Evolutionary conservation across 768 basidiomycete genomes (phyloP).

Genomic region (Ephemerocybe angulata): DNA sequence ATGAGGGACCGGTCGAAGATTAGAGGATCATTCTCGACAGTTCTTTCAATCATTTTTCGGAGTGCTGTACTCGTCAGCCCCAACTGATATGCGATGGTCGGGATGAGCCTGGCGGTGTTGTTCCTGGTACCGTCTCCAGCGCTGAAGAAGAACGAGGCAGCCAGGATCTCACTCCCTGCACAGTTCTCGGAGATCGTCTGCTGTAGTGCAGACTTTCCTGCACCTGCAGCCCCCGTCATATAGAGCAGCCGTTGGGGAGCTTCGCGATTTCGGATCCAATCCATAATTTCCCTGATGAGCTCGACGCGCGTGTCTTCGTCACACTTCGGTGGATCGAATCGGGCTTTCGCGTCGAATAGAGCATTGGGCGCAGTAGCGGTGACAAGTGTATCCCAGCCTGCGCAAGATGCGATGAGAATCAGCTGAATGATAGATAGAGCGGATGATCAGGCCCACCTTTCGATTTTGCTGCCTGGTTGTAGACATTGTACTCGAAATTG

Average conservation of each 20-base stretch:
- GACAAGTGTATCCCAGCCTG: not conserved
- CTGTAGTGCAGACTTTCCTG: conserved; percentile 6
- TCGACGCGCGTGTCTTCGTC: conserved; percentile 8
- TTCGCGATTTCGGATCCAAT: conserved; percentile 4
- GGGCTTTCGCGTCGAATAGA: conserved; percentile 1
- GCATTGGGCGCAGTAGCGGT: not conserved
- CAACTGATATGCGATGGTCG: conserved; percentile 5
- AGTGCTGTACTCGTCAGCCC: not conserved
- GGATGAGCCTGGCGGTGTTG: not conserved
- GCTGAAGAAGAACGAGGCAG: conserved; percentile 5
- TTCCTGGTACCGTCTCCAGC: not conserved
- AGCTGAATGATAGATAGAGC: not conserved
- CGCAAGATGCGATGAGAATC: too few species aligned
- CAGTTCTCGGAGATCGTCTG: conserved; percentile 10
- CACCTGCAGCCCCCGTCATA: not conserved
- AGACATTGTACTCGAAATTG: too few species aligned
- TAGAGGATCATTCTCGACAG: not conserved
- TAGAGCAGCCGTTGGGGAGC: not conserved
- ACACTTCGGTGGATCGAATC: conserved; percentile 8
- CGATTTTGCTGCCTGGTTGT: too few species aligned
- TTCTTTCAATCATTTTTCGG: not conserved
- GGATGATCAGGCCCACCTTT: too few species aligned
- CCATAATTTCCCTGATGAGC: not conserved
- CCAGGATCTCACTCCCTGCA: not conserved
- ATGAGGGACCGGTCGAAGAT: conserved; percentile 3